phyloP scores from a whole-genome alignment of 176 grass and related monocot genomes.

The Triticum timopheevii region DNA sequence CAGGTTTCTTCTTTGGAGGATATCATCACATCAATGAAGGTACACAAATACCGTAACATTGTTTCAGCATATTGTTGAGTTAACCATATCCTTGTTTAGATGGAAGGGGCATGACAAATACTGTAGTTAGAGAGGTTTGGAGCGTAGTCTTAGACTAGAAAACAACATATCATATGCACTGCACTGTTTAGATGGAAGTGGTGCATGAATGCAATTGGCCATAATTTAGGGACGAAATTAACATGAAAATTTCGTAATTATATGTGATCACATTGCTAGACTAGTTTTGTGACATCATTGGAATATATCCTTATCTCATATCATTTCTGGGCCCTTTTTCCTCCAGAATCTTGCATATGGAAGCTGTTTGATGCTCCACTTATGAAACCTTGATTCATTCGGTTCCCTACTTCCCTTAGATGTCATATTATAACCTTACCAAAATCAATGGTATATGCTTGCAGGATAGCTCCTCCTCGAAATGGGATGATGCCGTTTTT shows the following conservation, averaged over 20 bases:
- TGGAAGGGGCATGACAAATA: neutral
- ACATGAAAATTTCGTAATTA: neutral
- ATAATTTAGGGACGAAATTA: neutral
- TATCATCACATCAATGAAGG: slow-evolving; percentile 89
- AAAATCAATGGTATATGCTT: slow-evolving; percentile 35
- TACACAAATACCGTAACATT: slow-evolving; percentile 2
- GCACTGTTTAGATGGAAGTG: no score
- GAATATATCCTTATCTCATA: neutral
- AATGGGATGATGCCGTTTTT: slow-evolving; percentile 87
- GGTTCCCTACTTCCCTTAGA: neutral
- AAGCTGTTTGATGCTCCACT: neutral
- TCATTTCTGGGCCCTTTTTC: neutral
- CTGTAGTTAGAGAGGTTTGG: neutral
- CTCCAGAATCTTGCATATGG: neutral
- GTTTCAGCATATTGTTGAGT: neutral
- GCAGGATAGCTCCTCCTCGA: slow-evolving; percentile 62
- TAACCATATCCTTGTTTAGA: neutral
- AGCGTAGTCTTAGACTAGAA: neutral
- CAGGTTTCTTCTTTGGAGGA: slow-evolving; percentile 84
- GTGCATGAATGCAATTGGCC: neutral
- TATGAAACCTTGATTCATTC: neutral
- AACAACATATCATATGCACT: neutral
- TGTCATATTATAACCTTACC: neutral
- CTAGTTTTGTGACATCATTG: neutral
- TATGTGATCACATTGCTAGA: neutral